phyloP scores from a whole-genome alignment of 495 filamentous ascomycete genomes.

The Staphylotrichum longicolle region DNA sequence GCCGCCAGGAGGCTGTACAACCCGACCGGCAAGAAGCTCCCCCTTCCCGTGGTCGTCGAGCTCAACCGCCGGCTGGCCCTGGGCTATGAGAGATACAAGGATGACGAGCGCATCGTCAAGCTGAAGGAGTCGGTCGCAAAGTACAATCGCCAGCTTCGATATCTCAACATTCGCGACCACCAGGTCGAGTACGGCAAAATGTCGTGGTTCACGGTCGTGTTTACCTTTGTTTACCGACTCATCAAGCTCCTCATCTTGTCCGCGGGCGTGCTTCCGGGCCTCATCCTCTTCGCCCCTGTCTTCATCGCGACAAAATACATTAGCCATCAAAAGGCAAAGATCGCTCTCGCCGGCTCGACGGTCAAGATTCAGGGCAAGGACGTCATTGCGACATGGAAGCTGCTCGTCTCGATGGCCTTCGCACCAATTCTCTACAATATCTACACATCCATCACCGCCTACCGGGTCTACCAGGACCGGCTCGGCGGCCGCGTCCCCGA shows the following conservation, averaged over 20 bases:
- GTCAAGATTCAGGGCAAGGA: constrained; percentile 94
- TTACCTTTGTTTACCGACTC: constrained; percentile 76
- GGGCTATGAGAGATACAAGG: constrained; percentile 89
- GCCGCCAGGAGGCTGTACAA: constrained; percentile 93
- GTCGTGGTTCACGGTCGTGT: constrained; percentile 68
- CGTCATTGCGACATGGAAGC: constrained; percentile 98
- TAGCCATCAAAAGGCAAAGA: constrained; percentile 83
- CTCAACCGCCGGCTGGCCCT: constrained; percentile 90
- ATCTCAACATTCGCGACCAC: constrained; percentile 86
- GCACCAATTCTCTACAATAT: constrained; percentile 81
- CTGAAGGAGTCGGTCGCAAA: constrained; percentile 74
- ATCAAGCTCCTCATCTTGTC: constrained; percentile 71
- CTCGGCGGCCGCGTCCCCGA: constrained; percentile 75
- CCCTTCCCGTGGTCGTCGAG: constrained; percentile 91
- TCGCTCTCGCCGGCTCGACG: constrained; percentile 85
- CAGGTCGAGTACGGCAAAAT: constrained; percentile 92
- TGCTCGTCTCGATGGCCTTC: constrained; percentile 86
- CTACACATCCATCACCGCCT: constrained; percentile 71
- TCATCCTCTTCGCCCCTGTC: constrained; percentile 84
- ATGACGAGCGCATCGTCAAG: constrained; percentile 78
- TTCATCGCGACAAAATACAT: constrained; percentile 88
- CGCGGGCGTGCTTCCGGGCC: constrained; percentile 80
- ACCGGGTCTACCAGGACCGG: constrained; percentile 76
- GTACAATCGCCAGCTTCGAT: constrained; percentile 87
- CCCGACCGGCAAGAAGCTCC: constrained; percentile 87